Conservation (phyloP, 768 basidiomycete species). For the Pisolithus albus region DNA sequence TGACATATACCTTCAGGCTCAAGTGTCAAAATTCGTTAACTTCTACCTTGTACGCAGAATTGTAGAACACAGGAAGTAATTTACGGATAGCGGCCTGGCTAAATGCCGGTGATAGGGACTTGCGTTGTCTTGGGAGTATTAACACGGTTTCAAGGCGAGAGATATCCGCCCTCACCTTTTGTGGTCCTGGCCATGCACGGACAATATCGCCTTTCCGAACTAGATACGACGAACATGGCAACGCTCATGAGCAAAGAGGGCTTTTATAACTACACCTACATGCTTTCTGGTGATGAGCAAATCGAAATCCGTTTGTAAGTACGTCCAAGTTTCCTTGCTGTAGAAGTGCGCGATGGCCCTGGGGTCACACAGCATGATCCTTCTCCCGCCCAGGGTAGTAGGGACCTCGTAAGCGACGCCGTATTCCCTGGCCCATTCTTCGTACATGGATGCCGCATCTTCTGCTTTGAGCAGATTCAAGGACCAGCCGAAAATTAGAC, state of each 20-base stretch:
- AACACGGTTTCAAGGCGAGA: not conserved
- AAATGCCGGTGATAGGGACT: conserved; percentile 21
- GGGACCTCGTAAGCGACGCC: conserved; percentile 43
- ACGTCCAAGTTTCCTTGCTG: conserved; percentile 40
- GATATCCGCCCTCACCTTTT: conserved; percentile 26
- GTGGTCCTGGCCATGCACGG: conserved; percentile 39
- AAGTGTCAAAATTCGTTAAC: not conserved
- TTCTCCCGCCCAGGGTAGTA: conserved; percentile 26
- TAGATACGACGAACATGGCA: conserved; percentile 5
- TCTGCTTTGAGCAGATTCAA: not conserved
- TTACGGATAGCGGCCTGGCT: conserved; percentile 18
- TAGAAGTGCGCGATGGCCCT: conserved; percentile 48
- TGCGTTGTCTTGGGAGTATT: conserved; percentile 17
- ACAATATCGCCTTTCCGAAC: conserved; percentile 33
- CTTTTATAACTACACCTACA: conserved; percentile 11
- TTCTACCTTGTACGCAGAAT: conserved; percentile 23
- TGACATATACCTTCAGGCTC: not conserved
- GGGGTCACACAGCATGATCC: conserved; percentile 38
- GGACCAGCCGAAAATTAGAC: conserved; percentile 13
- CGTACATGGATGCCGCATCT: conserved; percentile 32
- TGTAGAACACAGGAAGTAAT: conserved; percentile 19
- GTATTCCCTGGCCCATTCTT: conserved; percentile 42
- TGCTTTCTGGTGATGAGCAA: conserved; percentile 15
- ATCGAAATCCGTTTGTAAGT: conserved; percentile 17
- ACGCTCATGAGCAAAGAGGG: not conserved